Evolutionary conservation across 495 filamentous ascomycete genomes (phyloP).

Genomic region (Daldinia vernicosa): DNA sequence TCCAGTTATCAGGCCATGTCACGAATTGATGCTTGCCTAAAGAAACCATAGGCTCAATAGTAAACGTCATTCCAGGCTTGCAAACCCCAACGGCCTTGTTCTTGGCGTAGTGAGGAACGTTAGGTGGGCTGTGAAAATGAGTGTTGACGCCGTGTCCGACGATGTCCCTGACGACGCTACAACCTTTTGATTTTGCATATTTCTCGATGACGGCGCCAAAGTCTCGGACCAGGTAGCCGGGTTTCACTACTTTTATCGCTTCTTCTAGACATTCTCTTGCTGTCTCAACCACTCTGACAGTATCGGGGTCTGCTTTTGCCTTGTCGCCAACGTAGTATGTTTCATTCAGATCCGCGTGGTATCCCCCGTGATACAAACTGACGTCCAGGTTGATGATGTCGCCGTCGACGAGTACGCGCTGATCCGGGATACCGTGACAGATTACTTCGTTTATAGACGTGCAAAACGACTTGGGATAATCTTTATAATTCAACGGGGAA

Average conservation of each 20-base stretch:
- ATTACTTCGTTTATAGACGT: background rate
- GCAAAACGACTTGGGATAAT: background rate
- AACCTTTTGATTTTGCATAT: background rate
- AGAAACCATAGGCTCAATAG: slow-evolving; percentile 1
- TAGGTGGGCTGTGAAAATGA: slow-evolving; percentile 1
- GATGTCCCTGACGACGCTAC: background rate
- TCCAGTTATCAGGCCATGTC: slow-evolving; percentile 2
- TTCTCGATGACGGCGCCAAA: background rate
- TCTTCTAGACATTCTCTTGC: background rate
- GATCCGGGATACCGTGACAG: background rate
- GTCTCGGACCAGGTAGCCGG: background rate
- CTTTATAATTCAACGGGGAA: background rate
- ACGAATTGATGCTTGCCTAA: background rate
- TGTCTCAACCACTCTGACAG: background rate
- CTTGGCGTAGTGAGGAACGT: background rate
- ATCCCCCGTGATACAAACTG: background rate
- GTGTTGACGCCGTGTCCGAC: background rate
- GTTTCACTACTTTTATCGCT: background rate
- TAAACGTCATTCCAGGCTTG: background rate
- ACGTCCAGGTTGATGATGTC: background rate
- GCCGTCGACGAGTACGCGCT: background rate
- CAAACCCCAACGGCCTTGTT: background rate
- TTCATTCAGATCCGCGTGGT: background rate
- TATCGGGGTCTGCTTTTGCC: background rate
- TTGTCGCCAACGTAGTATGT: background rate